Conservation (phyloP, 176 grass and related monocot genomes). For the Bothriochloa decipiens region DNA sequence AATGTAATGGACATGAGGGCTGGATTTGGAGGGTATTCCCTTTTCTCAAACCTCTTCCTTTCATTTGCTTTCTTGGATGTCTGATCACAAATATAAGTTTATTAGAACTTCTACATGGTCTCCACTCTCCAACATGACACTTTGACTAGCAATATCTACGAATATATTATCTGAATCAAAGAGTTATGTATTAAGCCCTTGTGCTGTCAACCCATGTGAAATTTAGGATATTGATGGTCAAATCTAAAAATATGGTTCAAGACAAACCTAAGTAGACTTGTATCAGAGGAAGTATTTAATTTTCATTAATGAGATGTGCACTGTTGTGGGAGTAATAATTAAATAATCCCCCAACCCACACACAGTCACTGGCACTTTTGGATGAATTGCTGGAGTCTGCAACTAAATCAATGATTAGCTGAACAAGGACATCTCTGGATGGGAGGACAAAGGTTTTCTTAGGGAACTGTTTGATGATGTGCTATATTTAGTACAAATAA, state of each 20-base stretch:
- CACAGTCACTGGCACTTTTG: not conserved
- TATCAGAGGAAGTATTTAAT: not conserved
- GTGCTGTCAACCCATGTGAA: not conserved
- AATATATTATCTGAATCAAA: not conserved
- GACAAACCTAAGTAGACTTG: not conserved
- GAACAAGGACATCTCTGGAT: not conserved
- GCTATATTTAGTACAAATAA: conserved; percentile 6
- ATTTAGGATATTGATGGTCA: not conserved
- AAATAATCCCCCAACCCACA: not conserved
- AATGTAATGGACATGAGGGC: conserved; percentile 99
- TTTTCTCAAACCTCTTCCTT: conserved; percentile 41
- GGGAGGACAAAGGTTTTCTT: not conserved
- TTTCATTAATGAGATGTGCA: not conserved
- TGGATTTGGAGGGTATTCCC: conserved; percentile 94
- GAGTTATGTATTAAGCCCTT: not conserved
- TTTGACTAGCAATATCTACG: not conserved
- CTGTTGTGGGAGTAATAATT: not conserved
- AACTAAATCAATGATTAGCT: not conserved
- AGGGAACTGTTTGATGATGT: not conserved
- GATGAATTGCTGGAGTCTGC: not conserved
- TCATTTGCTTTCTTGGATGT: not conserved
- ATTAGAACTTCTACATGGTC: not conserved
- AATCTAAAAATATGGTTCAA: not conserved
- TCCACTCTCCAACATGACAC: not conserved
- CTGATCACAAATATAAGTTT: not conserved